A percentile compares a stretch with the other conserved stretches of the same genome.
Evolutionary conservation across 805 yeast genomes (phyloP).

Genomic region (Candida takata): DNA sequence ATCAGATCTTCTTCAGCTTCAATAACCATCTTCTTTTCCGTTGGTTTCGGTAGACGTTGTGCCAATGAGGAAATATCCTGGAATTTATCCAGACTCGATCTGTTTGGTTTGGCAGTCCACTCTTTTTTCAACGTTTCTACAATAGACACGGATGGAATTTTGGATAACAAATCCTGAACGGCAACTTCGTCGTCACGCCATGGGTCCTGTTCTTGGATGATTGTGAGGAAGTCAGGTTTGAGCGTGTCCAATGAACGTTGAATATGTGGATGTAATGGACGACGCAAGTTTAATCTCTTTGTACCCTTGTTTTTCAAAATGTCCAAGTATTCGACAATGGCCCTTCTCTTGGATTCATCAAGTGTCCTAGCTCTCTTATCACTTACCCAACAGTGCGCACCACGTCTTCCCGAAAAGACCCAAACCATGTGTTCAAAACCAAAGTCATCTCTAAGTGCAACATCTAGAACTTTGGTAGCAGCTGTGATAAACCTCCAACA

Average conservation of each 20-base stretch:
- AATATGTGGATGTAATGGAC: constrained; percentile 88
- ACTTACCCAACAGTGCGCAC: constrained; percentile 98
- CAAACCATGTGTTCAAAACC: constrained; percentile 83
- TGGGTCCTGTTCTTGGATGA: constrained; percentile 83
- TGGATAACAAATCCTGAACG: constrained; percentile 48
- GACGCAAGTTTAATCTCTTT: constrained; percentile 46
- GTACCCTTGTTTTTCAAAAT: constrained; percentile 50
- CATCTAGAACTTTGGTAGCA: constrained; percentile 70
- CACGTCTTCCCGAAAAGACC: constrained; percentile 98
- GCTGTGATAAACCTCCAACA: constrained; percentile 92
- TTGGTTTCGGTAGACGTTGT: constrained; percentile 30
- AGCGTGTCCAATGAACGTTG: constrained; percentile 67
- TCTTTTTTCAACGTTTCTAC: constrained; percentile 43
- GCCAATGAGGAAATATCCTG: constrained; percentile 56
- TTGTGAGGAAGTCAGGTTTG: constrained; percentile 53
- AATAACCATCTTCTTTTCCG: constrained; percentile 42
- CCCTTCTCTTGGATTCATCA: constrained; percentile 66
- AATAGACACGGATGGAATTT: constrained; percentile 52
- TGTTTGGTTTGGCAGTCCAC: constrained; percentile 52
- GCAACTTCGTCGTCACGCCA: constrained; percentile 57
- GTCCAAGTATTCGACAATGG: constrained; percentile 80
- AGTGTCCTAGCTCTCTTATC: constrained; percentile 73
- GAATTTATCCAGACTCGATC: constrained; percentile 68
- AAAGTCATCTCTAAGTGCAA: constrained; percentile 75
- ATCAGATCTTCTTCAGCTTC: constrained; percentile 81